Base-by-base conservation (phyloP, 805 yeast genomes). In the Wickerhamomyces pijperi region DNA sequence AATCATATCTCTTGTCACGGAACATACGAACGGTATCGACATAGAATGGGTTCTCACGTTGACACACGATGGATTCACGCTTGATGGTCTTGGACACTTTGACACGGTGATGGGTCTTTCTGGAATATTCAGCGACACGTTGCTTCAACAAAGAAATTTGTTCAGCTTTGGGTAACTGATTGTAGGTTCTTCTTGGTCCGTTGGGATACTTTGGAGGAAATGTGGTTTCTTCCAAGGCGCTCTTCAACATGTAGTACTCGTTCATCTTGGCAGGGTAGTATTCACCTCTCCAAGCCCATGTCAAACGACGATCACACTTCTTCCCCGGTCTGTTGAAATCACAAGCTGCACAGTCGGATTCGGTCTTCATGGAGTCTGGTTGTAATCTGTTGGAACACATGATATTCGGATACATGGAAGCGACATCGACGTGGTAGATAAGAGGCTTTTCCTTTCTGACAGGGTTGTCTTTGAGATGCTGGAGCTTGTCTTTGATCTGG, bases 241-340 rank as follows among this genome's bases (percentile, higher is more conserved):
- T 70, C 55, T 82, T 84, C 32, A 92, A 78, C 94, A 87, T 82
- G 42, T 78, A 74, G 56, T 92, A 90, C 53, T 92, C 98, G 53
- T 82, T 87, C 73, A 76, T 78, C 55, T 84, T 80, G 0, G 97
- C 86, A 0, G 98, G 97, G 47, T 69, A 82, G 51, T 69, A 94
- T 51, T 92, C 98, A 38, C 97, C 99, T 65, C 99, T 77, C 97
- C 99, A 92, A 6, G 95, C 72, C 99, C 99, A 92, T 0, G 88
- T 83, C 40, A 92, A 61, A 40, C 90, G 66, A 54, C 99, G 68
- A 51, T 90, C 98, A 65, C 99, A 92, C 11, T 70, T 72, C 54
- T 92, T 92, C 5, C 94, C 97, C 0, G 97, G 97, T 41, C 95
- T 67, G 56, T 92, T 92, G 63, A 87, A 94, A 51, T 92, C 98